Conservation (phyloP, 106 monocot species). For the Agapanthus africanus region DNA sequence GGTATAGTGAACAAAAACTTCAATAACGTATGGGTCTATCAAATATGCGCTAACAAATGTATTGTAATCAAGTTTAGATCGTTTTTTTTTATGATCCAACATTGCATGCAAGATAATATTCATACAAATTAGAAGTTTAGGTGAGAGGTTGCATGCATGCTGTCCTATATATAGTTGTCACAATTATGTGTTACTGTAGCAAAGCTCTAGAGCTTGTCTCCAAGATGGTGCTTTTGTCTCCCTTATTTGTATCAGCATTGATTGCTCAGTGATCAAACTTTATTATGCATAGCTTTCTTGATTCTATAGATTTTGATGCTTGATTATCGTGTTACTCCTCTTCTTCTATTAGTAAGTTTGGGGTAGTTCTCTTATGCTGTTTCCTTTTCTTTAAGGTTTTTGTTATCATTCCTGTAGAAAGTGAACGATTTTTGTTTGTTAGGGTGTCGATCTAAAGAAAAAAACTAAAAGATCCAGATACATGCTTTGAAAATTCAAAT, state of each 20-base stretch:
- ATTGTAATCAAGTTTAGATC: too few relatives aligned
- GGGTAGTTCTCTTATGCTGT: not conserved
- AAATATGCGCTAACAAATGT: too few relatives aligned
- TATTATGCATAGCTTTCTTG: not conserved
- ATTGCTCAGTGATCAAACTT: not conserved
- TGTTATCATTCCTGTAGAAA: not conserved
- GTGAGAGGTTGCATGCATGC: too few relatives aligned
- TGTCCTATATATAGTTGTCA: not conserved
- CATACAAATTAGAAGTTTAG: too few relatives aligned
- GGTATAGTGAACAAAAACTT: too few relatives aligned
- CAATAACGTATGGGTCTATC: too few relatives aligned
- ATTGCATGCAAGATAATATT: too few relatives aligned
- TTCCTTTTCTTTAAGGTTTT: not conserved
- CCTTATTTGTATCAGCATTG: constrained; percentile 1
- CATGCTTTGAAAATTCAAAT: too few relatives aligned
- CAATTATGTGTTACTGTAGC: not conserved
- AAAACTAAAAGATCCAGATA: too few relatives aligned
- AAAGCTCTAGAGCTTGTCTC: constrained; percentile 10
- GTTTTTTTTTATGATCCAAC: too few relatives aligned
- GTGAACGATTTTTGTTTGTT: not conserved
- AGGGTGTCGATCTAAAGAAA: not conserved
- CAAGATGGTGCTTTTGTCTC: constrained; percentile 8
- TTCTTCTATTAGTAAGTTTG: not conserved
- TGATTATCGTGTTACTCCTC: constrained; percentile 1
- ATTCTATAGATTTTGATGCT: not conserved